A percentile compares a stretch with the other conserved stretches of the same genome.
phyloP scores from a whole-genome alignment of 2,329 filamentous ascomycete species.

The Dothistroma septosporum region DNA sequence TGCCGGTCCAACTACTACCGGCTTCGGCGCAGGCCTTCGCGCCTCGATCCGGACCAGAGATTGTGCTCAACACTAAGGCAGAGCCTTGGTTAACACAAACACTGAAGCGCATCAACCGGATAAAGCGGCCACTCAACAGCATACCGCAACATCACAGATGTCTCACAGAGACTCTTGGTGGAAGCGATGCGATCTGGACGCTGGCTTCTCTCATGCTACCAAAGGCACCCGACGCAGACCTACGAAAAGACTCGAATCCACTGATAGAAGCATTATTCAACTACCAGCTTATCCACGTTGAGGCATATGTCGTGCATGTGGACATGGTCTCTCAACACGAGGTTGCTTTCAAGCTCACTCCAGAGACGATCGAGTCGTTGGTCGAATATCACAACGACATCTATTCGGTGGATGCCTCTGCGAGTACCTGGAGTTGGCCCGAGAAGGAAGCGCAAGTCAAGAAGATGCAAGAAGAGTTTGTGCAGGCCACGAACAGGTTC shows the following conservation, averaged over 20 bases:
- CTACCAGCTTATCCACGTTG: conserved; percentile 87
- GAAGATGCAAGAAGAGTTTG: conserved; percentile 94
- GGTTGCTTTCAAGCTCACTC: conserved; percentile 95
- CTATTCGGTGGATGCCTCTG: conserved; percentile 84
- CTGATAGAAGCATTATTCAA: conserved; percentile 85
- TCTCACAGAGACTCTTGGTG: conserved; percentile 89
- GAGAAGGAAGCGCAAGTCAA: conserved; percentile 96
- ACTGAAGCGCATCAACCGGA: conserved; percentile 90
- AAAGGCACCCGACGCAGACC: conserved; percentile 79
- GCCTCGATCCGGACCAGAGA: conserved; percentile 86
- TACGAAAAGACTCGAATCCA: conserved; percentile 75
- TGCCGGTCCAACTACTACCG: conserved; percentile 90
- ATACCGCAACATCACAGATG: conserved; percentile 93
- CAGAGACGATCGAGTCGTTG: conserved; percentile 87
- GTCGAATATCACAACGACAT: conserved; percentile 96
- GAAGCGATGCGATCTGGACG: conserved; percentile 87
- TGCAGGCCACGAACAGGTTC: conserved; percentile 95
- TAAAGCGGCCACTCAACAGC: conserved; percentile 96
- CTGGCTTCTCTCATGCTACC: conserved; percentile 88
- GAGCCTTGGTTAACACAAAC: conserved; percentile 97
- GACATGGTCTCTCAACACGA: conserved; percentile 98
- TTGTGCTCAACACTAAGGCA: conserved; percentile 86
- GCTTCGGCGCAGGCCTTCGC: conserved; percentile 96
- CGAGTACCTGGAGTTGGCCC: conserved; percentile 88
- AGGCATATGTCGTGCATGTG: conserved; percentile 97